Conservation (phyloP, 2,329 filamentous ascomycete genomes). For the Nothopassalora personata region DNA sequence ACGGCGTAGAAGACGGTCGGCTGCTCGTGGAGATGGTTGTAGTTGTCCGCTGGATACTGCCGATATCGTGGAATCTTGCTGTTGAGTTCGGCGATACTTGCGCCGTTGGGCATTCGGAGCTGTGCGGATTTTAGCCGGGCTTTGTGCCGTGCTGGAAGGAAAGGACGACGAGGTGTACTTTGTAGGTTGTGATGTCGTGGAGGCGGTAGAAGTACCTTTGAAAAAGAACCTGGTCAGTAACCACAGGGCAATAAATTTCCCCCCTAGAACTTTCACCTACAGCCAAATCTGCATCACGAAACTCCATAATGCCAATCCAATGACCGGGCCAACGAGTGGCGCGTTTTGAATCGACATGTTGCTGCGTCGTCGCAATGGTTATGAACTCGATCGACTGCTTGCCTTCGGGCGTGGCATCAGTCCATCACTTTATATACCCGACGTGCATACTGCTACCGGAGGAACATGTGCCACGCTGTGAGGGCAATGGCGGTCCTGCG, state of each 20-base stretch:
- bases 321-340: conserved; percentile 11
- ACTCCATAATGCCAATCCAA: conserved; percentile 12
- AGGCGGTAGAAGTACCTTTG: conserved; percentile 17
- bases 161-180: conserved; percentile 4
- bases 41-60: conserved; percentile 18
- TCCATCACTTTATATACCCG: not conserved
- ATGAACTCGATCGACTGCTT: not conserved
- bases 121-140: not conserved
- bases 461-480: too few relatives aligned
- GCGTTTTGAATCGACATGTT: conserved; percentile 4
- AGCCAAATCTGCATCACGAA: conserved; percentile 15
- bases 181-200: conserved; percentile 13
- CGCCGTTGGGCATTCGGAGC: not conserved
- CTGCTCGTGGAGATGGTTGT: conserved; percentile 21
- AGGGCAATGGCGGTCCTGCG: not conserved
- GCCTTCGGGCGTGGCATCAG: too few relatives aligned
- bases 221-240: too few relatives aligned
- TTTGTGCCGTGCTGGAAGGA: not conserved
- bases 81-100: conserved; percentile 3
- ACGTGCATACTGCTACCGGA: not conserved
- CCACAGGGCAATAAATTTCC: too few relatives aligned
- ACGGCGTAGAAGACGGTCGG: conserved; percentile 39
- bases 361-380: not conserved
- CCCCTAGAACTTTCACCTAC: conserved; percentile 1
- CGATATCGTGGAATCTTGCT: conserved; percentile 10